Conservation (phyloP, 2,329 filamentous ascomycete genomes). For the Fusarium irregulare region DNA sequence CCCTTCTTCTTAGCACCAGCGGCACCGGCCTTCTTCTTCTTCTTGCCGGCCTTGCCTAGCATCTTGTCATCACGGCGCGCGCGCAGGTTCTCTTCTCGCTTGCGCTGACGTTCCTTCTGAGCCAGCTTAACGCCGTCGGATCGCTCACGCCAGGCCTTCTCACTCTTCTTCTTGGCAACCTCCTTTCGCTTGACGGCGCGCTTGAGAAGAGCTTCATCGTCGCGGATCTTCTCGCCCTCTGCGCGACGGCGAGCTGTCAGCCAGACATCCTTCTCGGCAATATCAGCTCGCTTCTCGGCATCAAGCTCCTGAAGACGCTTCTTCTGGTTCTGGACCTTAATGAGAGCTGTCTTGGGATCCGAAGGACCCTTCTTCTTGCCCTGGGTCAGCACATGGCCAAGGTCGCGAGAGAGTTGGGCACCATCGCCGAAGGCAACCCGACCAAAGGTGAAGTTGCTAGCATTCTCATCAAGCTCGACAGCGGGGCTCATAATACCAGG, state of each 20-base stretch:
- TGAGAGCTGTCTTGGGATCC: conserved; percentile 87
- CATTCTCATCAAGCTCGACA: conserved; percentile 62
- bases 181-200: conserved; percentile 96
- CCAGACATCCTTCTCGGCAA: conserved; percentile 95
- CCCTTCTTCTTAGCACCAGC: conserved; percentile 58
- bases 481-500: conserved; percentile 69
- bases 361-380: conserved; percentile 82
- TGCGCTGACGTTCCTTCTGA: conserved; percentile 82
- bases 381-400: conserved; percentile 66
- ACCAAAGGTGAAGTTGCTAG: conserved; percentile 86
- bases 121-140: conserved; percentile 78
- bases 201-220: conserved; percentile 88
- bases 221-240: conserved; percentile 88
- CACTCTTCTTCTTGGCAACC: conserved; percentile 88
- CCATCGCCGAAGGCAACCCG: conserved; percentile 92
- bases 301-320: conserved; percentile 80
- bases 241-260: conserved; percentile 88
- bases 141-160: conserved; percentile 85
- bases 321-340: conserved; percentile 87
- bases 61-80: conserved; percentile 80
- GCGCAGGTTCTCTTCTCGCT: conserved; percentile 81
- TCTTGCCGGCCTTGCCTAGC: conserved; percentile 68
- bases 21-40: conserved; percentile 57
- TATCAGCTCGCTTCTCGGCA: conserved; percentile 82
- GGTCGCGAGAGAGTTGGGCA: conserved; percentile 78